Conservation (phyloP, 306 rosid genomes). For the Sechiopsis laciniata region DNA sequence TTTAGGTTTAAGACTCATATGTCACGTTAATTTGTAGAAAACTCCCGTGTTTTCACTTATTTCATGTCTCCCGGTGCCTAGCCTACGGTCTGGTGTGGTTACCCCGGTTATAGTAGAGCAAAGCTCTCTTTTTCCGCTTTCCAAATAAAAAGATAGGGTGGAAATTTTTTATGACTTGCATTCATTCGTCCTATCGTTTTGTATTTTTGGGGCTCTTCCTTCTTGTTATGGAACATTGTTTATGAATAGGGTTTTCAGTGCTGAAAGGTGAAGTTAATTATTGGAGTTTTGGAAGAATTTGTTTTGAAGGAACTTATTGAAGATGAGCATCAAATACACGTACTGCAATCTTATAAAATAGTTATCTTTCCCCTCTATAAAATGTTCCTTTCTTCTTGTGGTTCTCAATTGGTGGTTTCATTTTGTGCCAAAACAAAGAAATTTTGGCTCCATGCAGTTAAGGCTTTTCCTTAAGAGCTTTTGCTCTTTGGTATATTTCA, state of each 20-base stretch:
- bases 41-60: too few relatives aligned
- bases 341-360: neutral
- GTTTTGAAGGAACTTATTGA: neutral
- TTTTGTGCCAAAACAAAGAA: neutral
- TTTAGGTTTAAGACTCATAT: too few relatives aligned
- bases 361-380: neutral
- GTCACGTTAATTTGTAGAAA: too few relatives aligned
- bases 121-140: too few relatives aligned
- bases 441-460: neutral
- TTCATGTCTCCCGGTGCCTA: too few relatives aligned
- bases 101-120: too few relatives aligned
- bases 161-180: neutral
- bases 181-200: neutral
- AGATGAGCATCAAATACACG: neutral
- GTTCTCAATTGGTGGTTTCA: neutral
- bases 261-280: slow-evolving; percentile 4
- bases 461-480: neutral
- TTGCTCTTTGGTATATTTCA: neutral
- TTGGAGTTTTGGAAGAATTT: slow-evolving; percentile 1
- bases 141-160: neutral
- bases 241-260: neutral
- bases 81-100: too few relatives aligned
- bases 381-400: neutral
- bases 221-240: neutral
- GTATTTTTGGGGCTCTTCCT: neutral